Base-by-base conservation (phyloP, 192 early-diverging fungal genomes). In the Thoreauomyces humboldtii region DNA sequence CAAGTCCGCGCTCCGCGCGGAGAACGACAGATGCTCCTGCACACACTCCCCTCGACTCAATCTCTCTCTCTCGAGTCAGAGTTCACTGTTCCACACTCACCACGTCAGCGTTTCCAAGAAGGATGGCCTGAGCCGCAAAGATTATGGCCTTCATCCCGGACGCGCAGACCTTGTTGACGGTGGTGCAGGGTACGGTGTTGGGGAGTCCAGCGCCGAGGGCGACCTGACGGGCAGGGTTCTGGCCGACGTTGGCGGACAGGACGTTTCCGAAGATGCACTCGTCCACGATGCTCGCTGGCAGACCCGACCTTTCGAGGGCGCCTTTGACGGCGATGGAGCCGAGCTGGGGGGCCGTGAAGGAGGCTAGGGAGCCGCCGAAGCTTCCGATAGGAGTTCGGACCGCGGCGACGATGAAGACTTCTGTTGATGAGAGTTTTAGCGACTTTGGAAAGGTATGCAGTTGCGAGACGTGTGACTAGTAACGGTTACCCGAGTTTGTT, bases 141-240 rank as follows among this genome's bases (percentile, higher is more conserved):
- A 88, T 89, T 47, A 95, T 85, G 0, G 92, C 84, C 82, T 99
- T 99, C 92, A 96, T 90, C 28, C 92, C 97, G 2, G 93, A 94
- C 12, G 93, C 95, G 74, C 97, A 99, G 15, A 99, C 97, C 77
- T 98, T 98, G 81, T 97, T 97, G 71, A 99, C 86, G 55, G 97
- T 95, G 5, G 93, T 95, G 47, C 89, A 91, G 41, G 91, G 89
- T 21, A 91, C 93, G 12, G 87, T 84, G 59, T 87, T 78, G 52
- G 86, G 86, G 56, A 89, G 82, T 22, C 91, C 93, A 33, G 96
- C 93, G 61, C 86, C 90, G 14, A 99, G 73, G 44, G 89, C 87
- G 47, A 89, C 96, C 79, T 98, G 96, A 19, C 94, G 89, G 17
- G 96, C 91, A 21, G 96, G 95, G 48, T 94, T 89, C 76, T 98